Base-by-base conservation (phyloP, 306 rosid species). In the Vicia faba region DNA sequence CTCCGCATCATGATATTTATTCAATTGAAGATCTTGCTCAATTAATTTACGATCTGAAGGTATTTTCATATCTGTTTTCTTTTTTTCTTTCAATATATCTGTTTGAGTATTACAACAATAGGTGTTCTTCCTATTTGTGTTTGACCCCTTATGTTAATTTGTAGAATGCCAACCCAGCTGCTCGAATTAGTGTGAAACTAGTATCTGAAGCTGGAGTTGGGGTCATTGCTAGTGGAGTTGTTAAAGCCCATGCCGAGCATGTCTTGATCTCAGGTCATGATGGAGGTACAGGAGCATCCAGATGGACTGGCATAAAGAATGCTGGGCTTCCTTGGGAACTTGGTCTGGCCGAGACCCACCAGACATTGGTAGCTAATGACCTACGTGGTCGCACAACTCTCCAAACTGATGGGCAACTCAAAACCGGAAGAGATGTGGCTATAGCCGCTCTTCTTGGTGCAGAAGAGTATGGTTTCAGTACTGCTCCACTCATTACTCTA, bases 241-340 rank as follows among this genome's bases (percentile, higher is more conserved):
- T 95, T 45, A 95, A 95, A 80, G 99, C 97, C 54, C 99, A 95
- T 50, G 99, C 99, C 0, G 99, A 95, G 68, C 99, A 95, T 82
- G 96, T 95, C 49, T 72, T 95, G 83, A 90, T 95, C 78, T 82
- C 99, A 0, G 99, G 99, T 61, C 99, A 95, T 43, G 99, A 95
- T 79, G 99, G 99, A 78, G 99, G 99, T 18, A 95, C 99, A 14
- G 99, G 99, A 63, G 99, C 99, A 53, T 95, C 99, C 46, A 88
- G 99, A 85, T 95, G 99, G 99, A 95, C 99, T 65, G 99, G 99
- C 51, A 95, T 95, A 72, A 95, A 95, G 85, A 95, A 84, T 86
- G 99, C 99, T 40, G 99, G 99, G 64, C 95, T 95, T 11, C 99
- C 99, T 15, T 95, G 99, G 99, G 99, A 95, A 71, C 97, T 95